phyloP scores from a whole-genome alignment of 345 rosid genomes.

The Kernera saxatilis region DNA sequence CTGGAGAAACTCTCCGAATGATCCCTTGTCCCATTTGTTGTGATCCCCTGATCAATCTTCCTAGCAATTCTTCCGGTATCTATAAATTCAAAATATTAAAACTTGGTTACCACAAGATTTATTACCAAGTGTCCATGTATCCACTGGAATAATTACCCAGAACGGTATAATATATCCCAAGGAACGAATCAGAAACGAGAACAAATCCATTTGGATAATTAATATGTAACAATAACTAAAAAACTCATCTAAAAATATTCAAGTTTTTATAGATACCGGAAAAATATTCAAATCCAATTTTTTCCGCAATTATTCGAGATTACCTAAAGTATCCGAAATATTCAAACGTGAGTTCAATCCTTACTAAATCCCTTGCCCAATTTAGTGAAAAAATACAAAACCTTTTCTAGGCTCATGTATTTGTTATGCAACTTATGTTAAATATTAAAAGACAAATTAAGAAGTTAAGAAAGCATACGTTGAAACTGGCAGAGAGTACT shows the following conservation, averaged over 20 bases:
- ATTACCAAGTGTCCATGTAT: background rate
- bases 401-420: background rate
- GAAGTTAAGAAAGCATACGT: slow-evolving; percentile 24
- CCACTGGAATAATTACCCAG: too few relatives aligned
- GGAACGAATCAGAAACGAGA: too few relatives aligned
- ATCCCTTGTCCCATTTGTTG: slow-evolving; percentile 27
- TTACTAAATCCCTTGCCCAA: too few relatives aligned
- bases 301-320: too few relatives aligned
- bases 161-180: too few relatives aligned
- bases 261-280: too few relatives aligned
- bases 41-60: slow-evolving; percentile 19
- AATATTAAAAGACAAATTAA: background rate
- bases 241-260: too few relatives aligned
- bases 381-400: background rate
- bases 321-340: too few relatives aligned
- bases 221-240: too few relatives aligned
- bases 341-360: background rate
- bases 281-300: too few relatives aligned
- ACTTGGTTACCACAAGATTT: background rate
- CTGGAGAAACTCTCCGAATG: slow-evolving; percentile 29
- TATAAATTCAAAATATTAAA: background rate
- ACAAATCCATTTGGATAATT: too few relatives aligned
- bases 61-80: slow-evolving; percentile 41
- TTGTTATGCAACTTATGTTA: too few relatives aligned
- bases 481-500: slow-evolving; percentile 41